Base-by-base conservation (phyloP, 1,139 yeast species). In the Geotrichum phurueaensis region DNA sequence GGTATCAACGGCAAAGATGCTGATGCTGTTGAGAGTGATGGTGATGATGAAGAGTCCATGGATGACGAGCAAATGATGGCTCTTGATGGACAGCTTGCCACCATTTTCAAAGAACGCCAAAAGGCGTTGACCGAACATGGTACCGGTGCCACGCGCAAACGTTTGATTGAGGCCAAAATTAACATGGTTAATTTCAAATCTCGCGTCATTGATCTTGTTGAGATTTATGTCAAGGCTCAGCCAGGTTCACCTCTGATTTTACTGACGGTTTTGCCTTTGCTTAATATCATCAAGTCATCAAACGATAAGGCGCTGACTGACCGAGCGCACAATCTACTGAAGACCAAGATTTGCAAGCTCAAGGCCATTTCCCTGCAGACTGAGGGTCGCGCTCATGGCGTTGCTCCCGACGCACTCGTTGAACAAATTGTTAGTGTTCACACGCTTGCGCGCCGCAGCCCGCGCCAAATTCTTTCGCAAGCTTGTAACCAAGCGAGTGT, bases 21-120 rank as follows among this genome's bases (percentile, higher is more conserved):
- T 39, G 65, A 52, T 47, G 70, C 68, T 31, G 71, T 72, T 2
- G 78, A 74, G 2, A 73, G 68, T n/a, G 76, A 73, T 7, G 77
- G 81, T 1, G 81, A 81, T 57, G 88, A 84, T 61, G 89, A 87
- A 13, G 96, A 89, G 64, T 84, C 91, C 1, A 88, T 90, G 96
- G 95, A 94, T 67, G 99, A 94, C 72, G 98, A 92, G 67, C 92
- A 91, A 72, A 94, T 94, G 99, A 84, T 92, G 85, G 96, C 94
- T 18, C 82, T 94, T 71, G 99, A 94, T 71, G 90, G 81, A 31
- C 95, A 90, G 64, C 78, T 94, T 43, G 84, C 97, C 0, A 82
- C 81, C 60, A 94, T 94, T 62, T 94, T 94, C 79, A 84, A 87
- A 68, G 94, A 91, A 68, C 83, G 79, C 22, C 68, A 66, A 49